Base-by-base conservation (phyloP, 371 early-diverging fungal genomes). In the Entomophthora muscae region DNA sequence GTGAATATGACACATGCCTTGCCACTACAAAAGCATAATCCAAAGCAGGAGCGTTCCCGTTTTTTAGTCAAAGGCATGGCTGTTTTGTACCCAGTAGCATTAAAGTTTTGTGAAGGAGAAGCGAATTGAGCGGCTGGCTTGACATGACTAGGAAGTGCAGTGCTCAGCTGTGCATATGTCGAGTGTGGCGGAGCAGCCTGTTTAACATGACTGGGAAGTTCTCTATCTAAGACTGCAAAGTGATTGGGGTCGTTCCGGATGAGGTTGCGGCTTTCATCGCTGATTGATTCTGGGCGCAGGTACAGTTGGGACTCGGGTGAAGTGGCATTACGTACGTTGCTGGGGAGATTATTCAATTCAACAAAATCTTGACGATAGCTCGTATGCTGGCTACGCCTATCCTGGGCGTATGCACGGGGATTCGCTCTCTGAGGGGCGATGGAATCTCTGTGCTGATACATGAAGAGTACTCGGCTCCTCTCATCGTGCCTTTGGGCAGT, bases 11-110 rank as follows among this genome's bases (percentile, higher is more conserved):
- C 59, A 58, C 59, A 58, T n/a, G 31, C 26, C 22, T 58, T 58
- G 13, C 59, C 59, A 58, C 28, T 27, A 22, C 59, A 58, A 17
- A 23, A 10, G 31, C 59, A 58, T 28, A 23, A 32, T 10, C 59
- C 59, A 31, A 58, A 58, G 59, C 59, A 58, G 26, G 59, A 58
- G 17, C 59, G 59, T 10, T 55, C 24, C 5, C 55, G 55, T 10
- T 30, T 58, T 27, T 17, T 12, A 7, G 21, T 27, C 22, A 23
- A 12, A 30, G 26, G 24, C 28, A 58, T 21, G 32, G 59, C 21
- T 7, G 59, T 31, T 7, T 24, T 27, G 24, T 24, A 30, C 21
- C 21, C 21, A 13, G 32, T 30, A 58, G 21, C 23, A 21, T 58
- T 24, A 22, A 21, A 58, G 10, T 3, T 58, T 58, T 24, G 21